A percentile compares a stretch with the other conserved stretches of the same genome.
phyloP scores from a whole-genome alignment of 2,329 filamentous ascomycete genomes.

The Coniochaeta sp. region DNA sequence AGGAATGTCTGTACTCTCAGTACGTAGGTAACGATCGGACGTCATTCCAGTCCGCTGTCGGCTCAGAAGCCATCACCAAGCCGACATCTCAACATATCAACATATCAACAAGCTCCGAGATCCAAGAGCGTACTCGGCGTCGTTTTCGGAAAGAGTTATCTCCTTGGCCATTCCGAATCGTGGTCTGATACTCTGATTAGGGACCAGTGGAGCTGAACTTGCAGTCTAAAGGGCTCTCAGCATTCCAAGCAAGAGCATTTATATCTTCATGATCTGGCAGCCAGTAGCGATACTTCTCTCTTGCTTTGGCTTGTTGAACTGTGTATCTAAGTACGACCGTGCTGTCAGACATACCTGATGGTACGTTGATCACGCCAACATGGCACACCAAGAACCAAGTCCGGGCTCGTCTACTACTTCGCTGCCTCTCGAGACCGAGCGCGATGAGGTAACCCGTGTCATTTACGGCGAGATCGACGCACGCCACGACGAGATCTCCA shows the following conservation, averaged over 20 bases:
- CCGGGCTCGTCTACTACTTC: not conserved
- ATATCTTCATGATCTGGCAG: not conserved
- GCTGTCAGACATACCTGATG: not conserved
- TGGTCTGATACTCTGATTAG: not conserved
- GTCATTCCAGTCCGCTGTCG: not conserved
- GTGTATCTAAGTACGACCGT: not conserved
- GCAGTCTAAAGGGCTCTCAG: not conserved
- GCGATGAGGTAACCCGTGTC: not conserved
- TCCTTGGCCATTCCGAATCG: not conserved
- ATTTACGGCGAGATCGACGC: slow-evolving; percentile 12
- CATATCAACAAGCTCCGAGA: not conserved
- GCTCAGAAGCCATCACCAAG: not conserved
- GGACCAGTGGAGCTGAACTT: too few species aligned
- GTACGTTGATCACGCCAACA: not conserved
- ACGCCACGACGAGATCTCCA: slow-evolving; percentile 10
- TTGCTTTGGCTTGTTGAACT: not conserved
- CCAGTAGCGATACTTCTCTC: not conserved
- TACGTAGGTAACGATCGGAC: not conserved
- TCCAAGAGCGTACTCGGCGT: not conserved
- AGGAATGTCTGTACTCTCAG: too few species aligned
- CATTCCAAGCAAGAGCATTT: not conserved
- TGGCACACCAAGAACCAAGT: not conserved
- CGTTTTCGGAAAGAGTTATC: not conserved
- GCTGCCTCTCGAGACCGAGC: not conserved
- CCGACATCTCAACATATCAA: too few species aligned